Evolutionary conservation across 2,329 filamentous ascomycete species (phyloP).

Genomic region (Macrophomina pseudophaseolina): DNA sequence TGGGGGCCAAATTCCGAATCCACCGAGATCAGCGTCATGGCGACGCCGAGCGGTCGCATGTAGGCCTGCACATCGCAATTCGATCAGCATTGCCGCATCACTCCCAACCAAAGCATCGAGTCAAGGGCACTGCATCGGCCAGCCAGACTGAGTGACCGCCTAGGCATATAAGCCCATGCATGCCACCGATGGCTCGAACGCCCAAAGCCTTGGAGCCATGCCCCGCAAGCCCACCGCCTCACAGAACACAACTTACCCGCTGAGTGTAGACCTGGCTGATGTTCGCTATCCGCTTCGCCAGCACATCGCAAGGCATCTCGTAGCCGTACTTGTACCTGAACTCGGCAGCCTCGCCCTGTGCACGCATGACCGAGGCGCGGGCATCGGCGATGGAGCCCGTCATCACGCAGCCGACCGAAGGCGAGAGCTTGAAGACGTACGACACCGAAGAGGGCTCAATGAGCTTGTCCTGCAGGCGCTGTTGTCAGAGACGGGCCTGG

Average conservation of each 20-base stretch:
- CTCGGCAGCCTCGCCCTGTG: constrained; percentile 93
- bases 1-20: constrained; percentile 92
- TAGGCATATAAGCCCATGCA: background rate
- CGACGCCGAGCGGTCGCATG: constrained; percentile 96
- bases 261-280: constrained; percentile 99
- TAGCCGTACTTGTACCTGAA: constrained; percentile 99
- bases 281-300: constrained; percentile 96
- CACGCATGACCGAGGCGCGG: constrained; percentile 87
- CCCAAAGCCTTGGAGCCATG: background rate
- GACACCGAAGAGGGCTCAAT: constrained; percentile 97
- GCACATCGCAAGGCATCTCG: constrained; percentile 97
- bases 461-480: constrained; percentile 74
- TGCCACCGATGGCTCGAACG: background rate
- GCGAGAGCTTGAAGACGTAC: constrained; percentile 96
- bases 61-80: constrained; percentile 68
- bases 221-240: background rate
- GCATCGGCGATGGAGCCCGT: constrained; percentile 97
- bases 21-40: constrained; percentile 76
- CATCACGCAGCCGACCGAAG: constrained; percentile 96
- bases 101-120: background rate
- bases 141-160: background rate
- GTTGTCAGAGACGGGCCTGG: background rate
- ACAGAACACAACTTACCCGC: constrained; percentile 64
- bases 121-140: background rate
- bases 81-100: constrained; percentile 15